Base-by-base conservation (phyloP, 116 monocot genomes). In the Trichopus zeylanicus region DNA sequence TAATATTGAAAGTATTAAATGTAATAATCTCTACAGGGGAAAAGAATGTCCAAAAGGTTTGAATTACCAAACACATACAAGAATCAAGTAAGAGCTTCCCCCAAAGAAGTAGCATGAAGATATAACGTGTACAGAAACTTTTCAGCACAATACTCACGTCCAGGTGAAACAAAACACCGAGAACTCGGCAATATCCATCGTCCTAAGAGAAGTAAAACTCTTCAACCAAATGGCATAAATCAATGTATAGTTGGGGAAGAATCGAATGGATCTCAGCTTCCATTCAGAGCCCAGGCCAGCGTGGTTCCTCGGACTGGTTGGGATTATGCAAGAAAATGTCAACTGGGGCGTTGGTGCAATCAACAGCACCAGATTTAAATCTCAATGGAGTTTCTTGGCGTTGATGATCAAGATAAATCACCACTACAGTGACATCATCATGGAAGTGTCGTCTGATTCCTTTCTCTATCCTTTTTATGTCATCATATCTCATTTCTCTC, bases 361-460 rank as follows among this genome's bases (percentile, higher is more conserved):
- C 67, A 49, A 59, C 26, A 15, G 26, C 67, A 28, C 28, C 65
- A 3, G 47, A 70, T 7, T 64, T 42, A 4, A 56, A 0, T 51
- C 55, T 60, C 7, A 62, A 49, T 0, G 48, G 29, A 11, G 25
- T 26, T 3, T 67, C 39, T 46, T 49, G 56, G n/a, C 53, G 37
- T 27, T 65, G 60, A 12, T 73, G 75, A 35, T 89, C 89, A 20
- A 89, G 78, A 59, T 78, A 88, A 12, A 88, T 70, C 9, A 88
- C 88, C 5, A 88, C 65, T 46, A 74, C 79, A 1, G 83, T 87
- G 29, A 87, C 83, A 57, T 87, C 87, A 27, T 87, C 87, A 20
- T 84, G 79, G 30, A 79, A 75, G 20, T 73, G 76, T 26, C 85
- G 76, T 38, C 85, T 73, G 21, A 67, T 51, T 26, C 85, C 85